Evolutionary conservation across 495 filamentous ascomycete genomes (phyloP).

Genomic region (Penicillium ucsense): DNA sequence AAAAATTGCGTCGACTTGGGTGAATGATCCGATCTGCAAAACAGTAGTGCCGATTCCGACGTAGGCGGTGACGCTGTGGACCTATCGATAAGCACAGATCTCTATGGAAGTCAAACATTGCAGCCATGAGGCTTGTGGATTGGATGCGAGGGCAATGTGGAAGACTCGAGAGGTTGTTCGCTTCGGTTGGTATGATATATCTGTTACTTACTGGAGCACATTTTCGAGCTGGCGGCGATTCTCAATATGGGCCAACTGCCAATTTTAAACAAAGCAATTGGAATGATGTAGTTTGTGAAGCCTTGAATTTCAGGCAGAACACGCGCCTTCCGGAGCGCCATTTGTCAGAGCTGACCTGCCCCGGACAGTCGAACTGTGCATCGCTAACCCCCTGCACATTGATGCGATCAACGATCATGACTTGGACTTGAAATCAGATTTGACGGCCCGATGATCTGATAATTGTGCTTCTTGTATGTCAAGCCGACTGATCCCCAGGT

Average conservation of each 20-base stretch:
- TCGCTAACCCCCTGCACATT: background rate
- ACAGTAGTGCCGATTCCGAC: conserved; percentile 20
- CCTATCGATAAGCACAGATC: conserved; percentile 3
- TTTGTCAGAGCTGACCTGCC: conserved; percentile 6
- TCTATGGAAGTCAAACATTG: too few species aligned
- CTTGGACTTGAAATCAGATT: too few species aligned
- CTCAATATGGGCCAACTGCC: too few species aligned
- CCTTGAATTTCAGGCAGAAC: background rate
- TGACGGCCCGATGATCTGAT: too few species aligned
- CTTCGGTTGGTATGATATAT: too few species aligned
- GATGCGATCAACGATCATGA: too few species aligned
- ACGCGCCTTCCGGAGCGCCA: background rate
- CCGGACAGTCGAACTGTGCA: background rate
- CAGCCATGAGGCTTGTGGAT: too few species aligned
- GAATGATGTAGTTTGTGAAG: background rate
- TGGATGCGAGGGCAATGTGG: too few species aligned
- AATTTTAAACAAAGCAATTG: too few species aligned
- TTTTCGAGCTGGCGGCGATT: too few species aligned
- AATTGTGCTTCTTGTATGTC: background rate
- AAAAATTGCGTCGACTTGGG: conserved; percentile 8
- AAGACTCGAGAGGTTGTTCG: too few species aligned
- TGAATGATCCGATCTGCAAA: conserved; percentile 20
- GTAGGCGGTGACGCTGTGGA: conserved; percentile 14
- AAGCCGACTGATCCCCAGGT: background rate
- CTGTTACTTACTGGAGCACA: too few species aligned